Evolutionary conservation across 371 early-diverging fungal species (phyloP).

Genomic region (Apophysomyces elegans): DNA sequence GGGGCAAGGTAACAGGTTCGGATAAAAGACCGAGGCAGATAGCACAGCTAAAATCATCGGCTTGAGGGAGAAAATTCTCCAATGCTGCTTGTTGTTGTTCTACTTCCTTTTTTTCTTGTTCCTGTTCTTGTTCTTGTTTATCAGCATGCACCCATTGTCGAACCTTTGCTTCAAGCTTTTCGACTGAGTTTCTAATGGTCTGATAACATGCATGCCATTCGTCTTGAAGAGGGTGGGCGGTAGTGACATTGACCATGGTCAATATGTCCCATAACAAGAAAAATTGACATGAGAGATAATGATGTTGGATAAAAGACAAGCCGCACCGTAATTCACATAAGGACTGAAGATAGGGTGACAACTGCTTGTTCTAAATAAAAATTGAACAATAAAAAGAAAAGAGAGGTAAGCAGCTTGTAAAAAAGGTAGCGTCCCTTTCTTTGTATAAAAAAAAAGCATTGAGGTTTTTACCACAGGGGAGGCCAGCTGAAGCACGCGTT

Average conservation of each 20-base stretch:
- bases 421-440: too few species aligned
- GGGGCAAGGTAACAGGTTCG: conserved; percentile 16
- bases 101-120: neutral
- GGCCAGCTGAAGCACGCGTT: conserved; percentile 6
- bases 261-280: conserved; percentile 11
- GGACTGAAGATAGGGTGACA: conserved; percentile 10
- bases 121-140: too few species aligned
- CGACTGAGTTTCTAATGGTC: neutral
- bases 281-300: conserved; percentile 18
- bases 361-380: neutral
- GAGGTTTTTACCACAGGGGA: conserved; percentile 9
- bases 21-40: conserved; percentile 17
- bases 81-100: neutral
- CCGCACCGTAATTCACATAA: conserved; percentile 16
- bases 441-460: neutral
- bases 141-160: too few species aligned
- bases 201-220: neutral
- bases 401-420: too few species aligned
- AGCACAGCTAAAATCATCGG: conserved; percentile 22
- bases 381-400: neutral
- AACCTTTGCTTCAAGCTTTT: neutral
- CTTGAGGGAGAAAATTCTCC: neutral
- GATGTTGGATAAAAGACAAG: conserved; percentile 11
- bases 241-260: neutral
- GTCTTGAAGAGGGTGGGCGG: neutral